phyloP scores from a whole-genome alignment of 345 rosid genomes.

The Firmiana major region DNA sequence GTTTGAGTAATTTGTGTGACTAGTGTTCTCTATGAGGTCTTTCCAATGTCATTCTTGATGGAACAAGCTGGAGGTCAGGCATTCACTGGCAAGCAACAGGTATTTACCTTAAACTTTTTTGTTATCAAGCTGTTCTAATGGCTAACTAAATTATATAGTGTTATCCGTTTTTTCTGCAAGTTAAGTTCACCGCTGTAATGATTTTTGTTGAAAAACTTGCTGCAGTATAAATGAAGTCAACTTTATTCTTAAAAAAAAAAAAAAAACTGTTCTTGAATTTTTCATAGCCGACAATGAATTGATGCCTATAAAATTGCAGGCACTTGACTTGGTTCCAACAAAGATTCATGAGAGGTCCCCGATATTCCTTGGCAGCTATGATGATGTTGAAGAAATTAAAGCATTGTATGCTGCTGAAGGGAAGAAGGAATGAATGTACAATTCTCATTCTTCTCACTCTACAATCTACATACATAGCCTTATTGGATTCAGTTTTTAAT shows the following conservation, averaged over 20 bases:
- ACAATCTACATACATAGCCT: not conserved
- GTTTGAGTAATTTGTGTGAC: slow-evolving; percentile 14
- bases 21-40: slow-evolving; percentile 93
- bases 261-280: not conserved
- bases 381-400: slow-evolving; percentile 93
- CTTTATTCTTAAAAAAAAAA: not conserved
- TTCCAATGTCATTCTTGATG: slow-evolving; percentile 96
- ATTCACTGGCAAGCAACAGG: slow-evolving; percentile 86
- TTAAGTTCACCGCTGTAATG: not conserved
- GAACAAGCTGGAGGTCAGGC: slow-evolving; percentile 99
- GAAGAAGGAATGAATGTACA: slow-evolving; percentile 29
- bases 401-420: slow-evolving; percentile 64
- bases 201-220: not conserved
- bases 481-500: slow-evolving; percentile 2
- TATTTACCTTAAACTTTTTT: slow-evolving; percentile 20
- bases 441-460: not conserved
- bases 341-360: slow-evolving; percentile 90
- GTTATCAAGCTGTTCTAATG: not conserved
- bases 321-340: slow-evolving; percentile 72
- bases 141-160: not conserved
- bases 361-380: slow-evolving; percentile 88
- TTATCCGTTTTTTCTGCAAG: not conserved
- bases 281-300: not conserved
- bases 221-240: not conserved
- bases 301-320: slow-evolving; percentile 37